Base-by-base conservation (phyloP, 2,329 filamentous ascomycete genomes). In the Fusarium abutilonis region DNA sequence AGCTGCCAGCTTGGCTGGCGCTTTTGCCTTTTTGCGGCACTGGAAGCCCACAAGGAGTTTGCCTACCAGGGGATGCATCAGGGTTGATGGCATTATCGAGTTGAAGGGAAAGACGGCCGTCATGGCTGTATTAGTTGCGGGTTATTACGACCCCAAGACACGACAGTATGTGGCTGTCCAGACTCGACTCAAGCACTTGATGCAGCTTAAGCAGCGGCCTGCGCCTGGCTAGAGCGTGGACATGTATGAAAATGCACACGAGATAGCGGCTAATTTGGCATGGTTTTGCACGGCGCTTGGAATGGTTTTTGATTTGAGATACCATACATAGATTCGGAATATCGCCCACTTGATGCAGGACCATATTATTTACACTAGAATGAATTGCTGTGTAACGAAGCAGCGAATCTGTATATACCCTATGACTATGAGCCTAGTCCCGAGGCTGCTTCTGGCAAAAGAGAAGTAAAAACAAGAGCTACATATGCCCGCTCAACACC, bases 91-190 rank as follows among this genome's bases (percentile, higher is more conserved):
- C 1, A 70, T 86, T 10, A 79, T 88, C 2, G 82, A 86, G 60
- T 54, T 87, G 2, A 75, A 80, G 36, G 78, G 82, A 3, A 70
- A 79, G 2, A 78, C 73, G 19, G 79, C 79, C 1, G 76, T 76
- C 45, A 69, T 87, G 51, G 78, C 80, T 3, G 74, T 87, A 11
- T 82, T 86, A 56, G 83, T 84, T 3, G 56, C 73, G 10, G 82
- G 78, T 2, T 85, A 80, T 72, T 88, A 83, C 72, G 79, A 88
- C 67, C 84, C 85, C 2, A 82, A 84, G 70, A 80, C 78, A 36
- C 77, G 78, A 58, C 76, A 74, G 41, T 84, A 78, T 47, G 77
- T 75, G 58, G 69, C 68, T 28, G 72, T 77, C 13, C 68, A 83
- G 39, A 75, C 82, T 41, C 69, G 72, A n/a, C 64, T 83, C 15